phyloP scores from a whole-genome alignment of 352 stramenopile species.

The Achlya hypogyna region DNA sequence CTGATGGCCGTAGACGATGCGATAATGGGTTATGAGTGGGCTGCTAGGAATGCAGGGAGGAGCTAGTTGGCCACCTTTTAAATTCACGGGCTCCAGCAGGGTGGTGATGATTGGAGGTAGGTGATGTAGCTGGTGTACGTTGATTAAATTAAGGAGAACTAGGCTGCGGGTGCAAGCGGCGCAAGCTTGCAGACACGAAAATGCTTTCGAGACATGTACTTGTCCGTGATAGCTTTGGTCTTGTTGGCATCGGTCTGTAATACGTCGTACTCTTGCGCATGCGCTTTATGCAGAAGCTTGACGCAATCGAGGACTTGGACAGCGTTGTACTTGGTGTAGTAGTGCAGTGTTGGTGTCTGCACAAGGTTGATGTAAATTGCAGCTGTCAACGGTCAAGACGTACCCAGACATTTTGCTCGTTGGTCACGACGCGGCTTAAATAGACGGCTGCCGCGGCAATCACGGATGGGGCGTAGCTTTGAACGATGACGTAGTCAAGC shows the following conservation, averaged over 20 bases:
- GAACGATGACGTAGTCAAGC: conserved; percentile 9
- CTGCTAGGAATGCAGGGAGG: no score
- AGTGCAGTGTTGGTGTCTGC: conserved; percentile 74
- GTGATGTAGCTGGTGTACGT: not conserved
- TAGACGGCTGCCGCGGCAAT: conserved; percentile 69
- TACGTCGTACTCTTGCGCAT: conserved; percentile 48
- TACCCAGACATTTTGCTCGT: conserved; percentile 26
- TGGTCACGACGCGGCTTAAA: conserved; percentile 56
- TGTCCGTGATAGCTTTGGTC: conserved; percentile 74
- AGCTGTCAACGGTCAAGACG: no score
- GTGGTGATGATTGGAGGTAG: not conserved
- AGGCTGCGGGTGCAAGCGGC: not conserved
- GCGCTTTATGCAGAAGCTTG: conserved; percentile 49
- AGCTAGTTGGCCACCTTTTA: not conserved
- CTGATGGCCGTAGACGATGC: no score
- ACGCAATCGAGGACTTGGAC: conserved; percentile 58
- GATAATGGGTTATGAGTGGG: no score
- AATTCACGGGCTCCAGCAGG: not conserved
- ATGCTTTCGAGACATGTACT: conserved; percentile 38
- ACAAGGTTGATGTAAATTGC: conserved; percentile 25
- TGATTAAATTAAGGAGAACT: conserved; percentile 4
- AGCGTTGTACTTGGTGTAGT: conserved; percentile 67
- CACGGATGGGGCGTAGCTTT: conserved; percentile 51
- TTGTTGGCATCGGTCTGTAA: conserved; percentile 60
- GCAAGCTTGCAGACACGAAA: conserved; percentile 12